phyloP scores from a whole-genome alignment of 768 basidiomycete species.

The Crucibulum laeve region DNA sequence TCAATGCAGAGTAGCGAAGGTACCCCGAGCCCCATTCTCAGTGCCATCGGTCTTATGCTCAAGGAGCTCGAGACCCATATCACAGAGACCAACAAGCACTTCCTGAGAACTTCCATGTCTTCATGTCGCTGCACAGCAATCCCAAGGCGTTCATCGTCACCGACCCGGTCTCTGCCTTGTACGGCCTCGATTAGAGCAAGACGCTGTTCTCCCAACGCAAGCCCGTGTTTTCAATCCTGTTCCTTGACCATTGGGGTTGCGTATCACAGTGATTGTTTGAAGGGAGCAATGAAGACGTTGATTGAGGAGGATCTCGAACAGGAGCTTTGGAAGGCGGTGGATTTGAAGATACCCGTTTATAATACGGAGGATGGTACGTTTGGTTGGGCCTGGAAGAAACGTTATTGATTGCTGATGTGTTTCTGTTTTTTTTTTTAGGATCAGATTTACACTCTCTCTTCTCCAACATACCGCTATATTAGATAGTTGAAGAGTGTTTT shows the following conservation, averaged over 20 bases:
- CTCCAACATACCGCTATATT: too few relatives aligned
- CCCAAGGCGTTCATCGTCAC: conserved; percentile 89
- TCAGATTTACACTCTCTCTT: conserved; percentile 71
- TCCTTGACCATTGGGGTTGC: conserved; percentile 95
- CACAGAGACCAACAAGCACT: conserved; percentile 84
- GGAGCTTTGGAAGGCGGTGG: conserved; percentile 69
- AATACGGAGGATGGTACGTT: conserved; percentile 87
- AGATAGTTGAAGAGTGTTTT: too few relatives aligned
- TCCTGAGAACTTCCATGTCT: conserved; percentile 69
- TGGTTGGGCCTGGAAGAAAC: not conserved
- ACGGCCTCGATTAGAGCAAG: conserved; percentile 94
- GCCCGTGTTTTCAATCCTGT: conserved; percentile 87
- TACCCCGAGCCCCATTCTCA: conserved; percentile 88
- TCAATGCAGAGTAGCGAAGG: conserved; percentile 92
- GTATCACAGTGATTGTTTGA: conserved; percentile 88
- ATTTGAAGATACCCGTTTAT: conserved; percentile 81
- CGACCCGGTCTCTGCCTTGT: conserved; percentile 86
- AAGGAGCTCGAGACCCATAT: conserved; percentile 80
- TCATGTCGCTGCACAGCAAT: conserved; percentile 90
- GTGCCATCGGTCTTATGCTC: conserved; percentile 75
- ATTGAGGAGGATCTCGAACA: conserved; percentile 72
- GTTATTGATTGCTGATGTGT: conserved; percentile 5
- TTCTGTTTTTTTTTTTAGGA: conserved; percentile 41
- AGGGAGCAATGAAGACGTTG: conserved; percentile 69
- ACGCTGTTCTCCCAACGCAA: conserved; percentile 92